These are phyloP conservation scores for Candida xiaguanensis DNA, from an alignment of 805 yeast genomes.

Conservation along the genomic window DNA sequence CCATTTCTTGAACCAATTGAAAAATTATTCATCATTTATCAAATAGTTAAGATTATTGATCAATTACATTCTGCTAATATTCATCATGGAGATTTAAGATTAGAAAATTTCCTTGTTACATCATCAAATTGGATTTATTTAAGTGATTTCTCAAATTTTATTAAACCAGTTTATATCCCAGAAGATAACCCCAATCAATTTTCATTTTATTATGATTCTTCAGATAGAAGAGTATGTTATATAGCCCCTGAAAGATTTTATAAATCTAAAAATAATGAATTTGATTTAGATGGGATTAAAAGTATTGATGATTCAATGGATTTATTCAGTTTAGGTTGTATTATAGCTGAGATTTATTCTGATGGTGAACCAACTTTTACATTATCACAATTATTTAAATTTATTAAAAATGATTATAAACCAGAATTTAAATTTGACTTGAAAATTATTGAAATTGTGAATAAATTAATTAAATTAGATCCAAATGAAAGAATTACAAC, in stretches of 20 bases:
- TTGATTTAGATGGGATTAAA: constrained; percentile 18
- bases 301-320: constrained; percentile 66
- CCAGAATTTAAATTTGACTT: constrained; percentile 64
- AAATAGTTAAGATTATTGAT: constrained; percentile 60
- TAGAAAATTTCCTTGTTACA: constrained; percentile 83
- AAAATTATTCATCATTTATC: constrained; percentile 80
- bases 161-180: constrained; percentile 79
- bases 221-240: constrained; percentile 82
- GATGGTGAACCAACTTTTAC: constrained; percentile 89
- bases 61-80: constrained; percentile 60
- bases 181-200: constrained; percentile 92
- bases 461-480: constrained; percentile 59
- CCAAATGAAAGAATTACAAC: constrained; percentile 62
- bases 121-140: constrained; percentile 85
- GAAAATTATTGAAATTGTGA: constrained; percentile 48
- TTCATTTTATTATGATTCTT: constrained; percentile 88
- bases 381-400: constrained; percentile 81
- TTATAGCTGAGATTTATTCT: constrained; percentile 79
- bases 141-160: constrained; percentile 75
- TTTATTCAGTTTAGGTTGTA: constrained; percentile 79
- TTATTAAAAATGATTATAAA: constrained; percentile 60
- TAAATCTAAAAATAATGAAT: constrained; percentile 22
- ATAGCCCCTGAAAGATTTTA: constrained; percentile 90
- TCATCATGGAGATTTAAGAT: constrained; percentile 86
- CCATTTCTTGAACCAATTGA: constrained; percentile 84